Base-by-base conservation (phyloP, 2,329 filamentous ascomycete genomes). In the Scytalidium lignicola region DNA sequence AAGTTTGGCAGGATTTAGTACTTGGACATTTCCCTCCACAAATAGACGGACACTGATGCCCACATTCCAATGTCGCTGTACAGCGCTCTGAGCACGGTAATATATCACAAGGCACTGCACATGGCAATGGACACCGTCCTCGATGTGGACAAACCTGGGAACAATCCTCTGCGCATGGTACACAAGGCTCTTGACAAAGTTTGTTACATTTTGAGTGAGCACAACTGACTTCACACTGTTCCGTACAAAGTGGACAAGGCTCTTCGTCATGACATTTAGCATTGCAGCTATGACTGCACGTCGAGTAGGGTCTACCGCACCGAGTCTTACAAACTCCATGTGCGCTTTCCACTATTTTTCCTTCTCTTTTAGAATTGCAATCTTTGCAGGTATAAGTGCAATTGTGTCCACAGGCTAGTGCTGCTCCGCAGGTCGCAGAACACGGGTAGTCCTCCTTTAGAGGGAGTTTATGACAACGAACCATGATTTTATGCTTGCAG, bases 91-190 rank as follows among this genome's bases (percentile, higher is more conserved):
- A 76, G 60, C 85, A 90, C 1, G 85, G 86, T 0, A 87, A 59
- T 66, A 80, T 76, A 54, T 86, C 71, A 59, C 85, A 90, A 0
- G 85, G 84, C 0, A 78, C 84, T 0, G 82, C 81, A 52, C 85
- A 88, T 2, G 67, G 68, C 64, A 69, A 67, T 6, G 61, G 58
- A 52, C 73, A 76, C 39, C 5, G 19, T 9, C 56, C 66, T 29
- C 65, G 59, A 56, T 87, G 83, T 7, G 71, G 70, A 52, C 82
- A 86, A 3, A 57, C 58, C 26, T 77, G 84, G 0, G 70, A 63
- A 54, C 83, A 87, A 1, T 60, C 54, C 52, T 81, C 76, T 0
- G 76, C 75, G 55, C 84, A 87, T 0, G 82, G 83, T 2, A 68
- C 62, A 56, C 84, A 88, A 1, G 81, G 75, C 56, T 87, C 76